A percentile compares a stretch with the other conserved stretches of the same genome.
phyloP scores from a whole-genome alignment of 768 basidiomycete genomes.

The Kwoniella pini region DNA sequence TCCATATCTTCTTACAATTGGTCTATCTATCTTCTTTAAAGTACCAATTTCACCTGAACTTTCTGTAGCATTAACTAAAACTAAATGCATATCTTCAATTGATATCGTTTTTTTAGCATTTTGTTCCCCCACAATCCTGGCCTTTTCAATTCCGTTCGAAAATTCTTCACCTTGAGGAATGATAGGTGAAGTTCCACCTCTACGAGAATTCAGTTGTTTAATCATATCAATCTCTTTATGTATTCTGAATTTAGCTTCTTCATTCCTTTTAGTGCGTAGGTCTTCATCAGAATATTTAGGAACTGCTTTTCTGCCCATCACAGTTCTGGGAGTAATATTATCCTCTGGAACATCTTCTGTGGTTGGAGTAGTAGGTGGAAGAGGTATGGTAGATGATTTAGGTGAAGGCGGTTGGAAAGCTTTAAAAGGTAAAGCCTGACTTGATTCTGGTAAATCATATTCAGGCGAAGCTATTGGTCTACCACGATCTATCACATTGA shows the following conservation, averaged over 20 bases:
- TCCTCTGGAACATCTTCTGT: not conserved
- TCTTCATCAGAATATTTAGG: not conserved
- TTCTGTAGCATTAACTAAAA: not conserved
- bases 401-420: constrained; percentile 10
- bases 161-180: not conserved
- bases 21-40: too few relatives aligned
- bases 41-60: not conserved
- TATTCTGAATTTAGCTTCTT: too few relatives aligned
- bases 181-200: not conserved
- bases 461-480: constrained; percentile 38
- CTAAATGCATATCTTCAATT: constrained; percentile 19
- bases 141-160: not conserved
- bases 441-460: constrained; percentile 8
- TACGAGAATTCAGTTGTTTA: not conserved
- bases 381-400: constrained; percentile 4
- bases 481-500: constrained; percentile 35
- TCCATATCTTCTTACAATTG: not conserved
- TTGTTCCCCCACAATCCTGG: not conserved
- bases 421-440: constrained; percentile 19
- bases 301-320: not conserved
- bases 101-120: constrained; percentile 6
- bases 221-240: not conserved
- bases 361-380: not conserved
- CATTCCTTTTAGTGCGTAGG: too few relatives aligned
- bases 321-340: too few relatives aligned